These are phyloP conservation scores for Tricholoma saponaceum DNA, from an alignment of 768 basidiomycete species.

Conservation along the genomic window DNA sequence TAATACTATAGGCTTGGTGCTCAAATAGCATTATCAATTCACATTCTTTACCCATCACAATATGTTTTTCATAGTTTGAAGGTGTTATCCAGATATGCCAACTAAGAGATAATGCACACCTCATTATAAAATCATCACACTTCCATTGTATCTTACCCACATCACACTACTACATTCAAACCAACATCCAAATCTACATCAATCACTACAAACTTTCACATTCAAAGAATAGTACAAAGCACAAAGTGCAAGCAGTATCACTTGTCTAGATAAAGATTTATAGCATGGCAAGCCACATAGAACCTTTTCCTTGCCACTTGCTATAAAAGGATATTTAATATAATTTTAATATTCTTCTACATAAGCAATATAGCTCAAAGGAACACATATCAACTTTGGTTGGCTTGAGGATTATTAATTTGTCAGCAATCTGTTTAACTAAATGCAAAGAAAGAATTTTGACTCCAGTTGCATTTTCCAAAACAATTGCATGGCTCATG, in stretches of 20 bases:
- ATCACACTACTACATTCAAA: too few species aligned
- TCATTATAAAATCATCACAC: too few species aligned
- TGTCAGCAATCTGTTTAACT: conserved; percentile 11
- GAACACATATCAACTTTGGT: conserved; percentile 18
- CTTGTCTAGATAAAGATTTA: background rate
- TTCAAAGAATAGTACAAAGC: too few species aligned
- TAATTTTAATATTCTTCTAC: conserved; percentile 14
- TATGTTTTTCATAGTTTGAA: too few species aligned
- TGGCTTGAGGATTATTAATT: conserved; percentile 10
- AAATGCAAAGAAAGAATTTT: conserved; percentile 16
- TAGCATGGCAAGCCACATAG: background rate
- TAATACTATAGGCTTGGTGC: too few species aligned
- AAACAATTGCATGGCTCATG: conserved; percentile 12
- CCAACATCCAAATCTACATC: too few species aligned
- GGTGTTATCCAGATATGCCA: too few species aligned
- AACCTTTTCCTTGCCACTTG: background rate
- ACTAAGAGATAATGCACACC: too few species aligned
- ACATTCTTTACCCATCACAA: too few species aligned
- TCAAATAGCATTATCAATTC: too few species aligned
- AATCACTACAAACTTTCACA: too few species aligned
- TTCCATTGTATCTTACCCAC: too few species aligned
- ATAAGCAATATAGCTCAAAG: conserved; percentile 22
- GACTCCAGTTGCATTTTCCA: conserved; percentile 11
- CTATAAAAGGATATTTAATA: conserved; percentile 11
- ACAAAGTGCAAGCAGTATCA: background rate